Evolutionary conservation across 352 stramenopile species (phyloP), one percentile per base, ranked within the genome.

Genomic region (Hyaloperonospora arabidopsidis): DNA sequence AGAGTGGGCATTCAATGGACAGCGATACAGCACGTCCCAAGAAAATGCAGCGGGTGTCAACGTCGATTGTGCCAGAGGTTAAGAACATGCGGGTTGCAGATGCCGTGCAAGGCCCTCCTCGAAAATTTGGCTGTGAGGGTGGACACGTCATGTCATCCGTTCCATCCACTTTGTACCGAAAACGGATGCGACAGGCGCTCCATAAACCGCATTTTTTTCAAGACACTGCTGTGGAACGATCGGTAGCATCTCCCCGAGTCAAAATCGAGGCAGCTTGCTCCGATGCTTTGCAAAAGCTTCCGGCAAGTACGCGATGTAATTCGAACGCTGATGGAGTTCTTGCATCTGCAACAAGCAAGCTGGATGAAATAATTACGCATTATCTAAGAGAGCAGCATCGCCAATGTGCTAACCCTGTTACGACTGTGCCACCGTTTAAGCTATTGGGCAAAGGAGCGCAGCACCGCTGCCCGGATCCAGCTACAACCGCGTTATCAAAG

Each of bases 341-440:
- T 1, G 40, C 47, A 22, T 40, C 64, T 40, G 21, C 55, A 45
- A 54, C 54, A 25, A 91, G 74, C 56, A 79, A 81, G 41, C 40
- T 91, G 12, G 81, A 95, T 55, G 72, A 79, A 22, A 92, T 96
- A 39, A 91, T 95, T 34, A 87, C 75, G 1, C 79, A 93, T 57
- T 95, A 92, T 49, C 63, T 94, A 17, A 76, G 84, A 49, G 84
- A 94, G 41, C 86, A 96, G 57, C 86, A 96, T 55, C 83, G 86
- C 5, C 85, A 93, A 49, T 96, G 86, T 47, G 54, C 79, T 0
- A 91, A 94, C 36, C 86, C 86, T 23, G 79, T 96, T 13, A 87
- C 84, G 14, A 91, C 87, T 1, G 78, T 95, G 1, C 86, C 86
- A 0, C 84, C 84, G 15, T 93, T 96, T 62, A 87, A 89, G 35